These are phyloP conservation scores for Microbotryomycetes sp. DNA, from an alignment of 1,284 basidiomycete species.

Conservation along the genomic window DNA sequence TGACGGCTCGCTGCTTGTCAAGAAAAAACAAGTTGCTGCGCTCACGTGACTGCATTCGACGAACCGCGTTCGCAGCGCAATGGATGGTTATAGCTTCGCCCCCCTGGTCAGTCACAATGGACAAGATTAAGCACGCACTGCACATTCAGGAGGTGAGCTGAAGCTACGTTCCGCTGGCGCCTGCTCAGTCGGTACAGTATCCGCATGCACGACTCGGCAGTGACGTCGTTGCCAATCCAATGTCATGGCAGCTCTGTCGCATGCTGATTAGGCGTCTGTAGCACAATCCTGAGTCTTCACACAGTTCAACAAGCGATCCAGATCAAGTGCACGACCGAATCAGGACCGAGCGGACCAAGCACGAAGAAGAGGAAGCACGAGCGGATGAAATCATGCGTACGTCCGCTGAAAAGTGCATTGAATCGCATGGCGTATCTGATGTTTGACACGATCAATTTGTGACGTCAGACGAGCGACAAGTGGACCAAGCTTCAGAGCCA, in stretches of 20 bases:
- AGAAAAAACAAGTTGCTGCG: too few species aligned
- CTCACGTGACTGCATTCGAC: too few species aligned
- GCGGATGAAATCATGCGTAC: conserved; percentile 13
- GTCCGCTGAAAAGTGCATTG: too few species aligned
- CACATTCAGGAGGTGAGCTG: conserved; percentile 4
- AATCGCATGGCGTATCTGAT: too few species aligned
- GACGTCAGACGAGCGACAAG: conserved; percentile 10
- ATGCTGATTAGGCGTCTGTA: too few species aligned
- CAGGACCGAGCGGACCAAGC: background rate
- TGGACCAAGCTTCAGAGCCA: conserved; percentile 1
- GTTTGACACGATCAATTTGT: background rate
- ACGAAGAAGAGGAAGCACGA: conserved; percentile 8
- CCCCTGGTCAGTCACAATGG: background rate
- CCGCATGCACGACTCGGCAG: background rate
- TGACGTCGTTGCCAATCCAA: too few species aligned
- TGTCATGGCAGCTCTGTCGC: too few species aligned
- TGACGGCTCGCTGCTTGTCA: too few species aligned
- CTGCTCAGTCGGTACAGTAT: background rate
- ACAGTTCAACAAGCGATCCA: conserved; percentile 4
- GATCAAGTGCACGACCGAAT: background rate
- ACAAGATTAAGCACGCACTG: conserved; percentile 16
- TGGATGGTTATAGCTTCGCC: too few species aligned
- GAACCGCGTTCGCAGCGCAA: too few species aligned
- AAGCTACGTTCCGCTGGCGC: background rate
- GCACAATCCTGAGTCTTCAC: background rate